A percentile compares a stretch with the other conserved stretches of the same genome.
Evolutionary conservation across 2,329 filamentous ascomycete species (phyloP).

Genomic region (Aspergillus latus): DNA sequence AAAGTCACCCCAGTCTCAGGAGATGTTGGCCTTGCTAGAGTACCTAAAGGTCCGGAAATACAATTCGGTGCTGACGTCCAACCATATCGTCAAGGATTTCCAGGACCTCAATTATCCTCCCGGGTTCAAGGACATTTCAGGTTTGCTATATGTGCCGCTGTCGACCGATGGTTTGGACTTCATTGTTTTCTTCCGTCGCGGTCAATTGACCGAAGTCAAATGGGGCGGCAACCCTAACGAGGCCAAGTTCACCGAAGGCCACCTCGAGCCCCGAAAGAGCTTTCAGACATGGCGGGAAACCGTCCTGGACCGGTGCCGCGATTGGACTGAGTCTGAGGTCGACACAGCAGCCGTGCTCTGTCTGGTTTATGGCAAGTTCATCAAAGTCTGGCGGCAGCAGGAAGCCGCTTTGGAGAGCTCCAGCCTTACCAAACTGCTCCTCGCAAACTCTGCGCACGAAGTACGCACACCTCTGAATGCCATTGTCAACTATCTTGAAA

Average conservation of each 20-base stretch:
- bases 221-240: conserved; percentile 57
- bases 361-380: conserved; percentile 84
- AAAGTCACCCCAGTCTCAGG: conserved; percentile 71
- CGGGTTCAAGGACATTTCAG: conserved; percentile 75
- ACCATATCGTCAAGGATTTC: conserved; percentile 74
- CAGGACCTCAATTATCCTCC: conserved; percentile 77
- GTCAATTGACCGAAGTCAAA: conserved; percentile 79
- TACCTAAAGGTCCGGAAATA: conserved; percentile 76
- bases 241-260: conserved; percentile 71
- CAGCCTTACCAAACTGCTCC: conserved; percentile 72
- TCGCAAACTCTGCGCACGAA: conserved; percentile 89
- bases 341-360: conserved; percentile 87
- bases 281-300: conserved; percentile 82
- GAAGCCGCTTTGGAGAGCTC: conserved; percentile 80
- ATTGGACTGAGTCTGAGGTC: conserved; percentile 86
- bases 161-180: conserved; percentile 76
- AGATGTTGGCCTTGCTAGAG: conserved; percentile 79
- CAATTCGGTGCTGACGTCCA: conserved; percentile 73
- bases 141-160: conserved; percentile 77
- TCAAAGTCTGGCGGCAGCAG: conserved; percentile 90
- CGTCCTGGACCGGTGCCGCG: conserved; percentile 75
- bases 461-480: conserved; percentile 88
- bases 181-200: conserved; percentile 85
- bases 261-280: conserved; percentile 75
- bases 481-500: conserved; percentile 93